phyloP scores from a whole-genome alignment of 202 grass and related monocot genomes.

The Miscanthus sacchariflorus region DNA sequence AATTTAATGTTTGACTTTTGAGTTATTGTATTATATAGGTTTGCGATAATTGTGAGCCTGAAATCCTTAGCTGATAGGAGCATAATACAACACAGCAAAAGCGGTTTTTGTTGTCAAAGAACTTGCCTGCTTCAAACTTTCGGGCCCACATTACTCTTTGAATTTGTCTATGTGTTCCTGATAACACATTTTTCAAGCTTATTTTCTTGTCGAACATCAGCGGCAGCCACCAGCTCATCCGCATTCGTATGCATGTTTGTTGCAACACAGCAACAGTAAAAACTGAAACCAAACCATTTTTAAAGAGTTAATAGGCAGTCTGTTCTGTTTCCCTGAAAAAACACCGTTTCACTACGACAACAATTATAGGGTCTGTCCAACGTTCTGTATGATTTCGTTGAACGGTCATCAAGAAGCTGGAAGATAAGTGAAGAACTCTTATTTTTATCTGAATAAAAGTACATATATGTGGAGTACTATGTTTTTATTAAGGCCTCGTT shows the following conservation, averaged over 20 bases:
- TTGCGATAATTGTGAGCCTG: not conserved
- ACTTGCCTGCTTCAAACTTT: not conserved
- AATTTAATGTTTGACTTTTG: conserved; percentile 35
- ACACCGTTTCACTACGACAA: not conserved
- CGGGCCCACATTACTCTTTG: not conserved
- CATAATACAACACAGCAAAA: not conserved
- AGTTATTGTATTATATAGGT: not conserved
- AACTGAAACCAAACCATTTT: not conserved
- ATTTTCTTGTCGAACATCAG: not conserved
- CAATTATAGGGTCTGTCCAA: too few species aligned
- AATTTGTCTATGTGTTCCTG: not conserved
- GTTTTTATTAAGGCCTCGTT: not conserved
- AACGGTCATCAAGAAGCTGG: not conserved
- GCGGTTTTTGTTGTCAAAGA: not conserved
- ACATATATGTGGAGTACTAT: not conserved
- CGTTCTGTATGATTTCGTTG: not conserved
- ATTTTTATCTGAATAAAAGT: not conserved
- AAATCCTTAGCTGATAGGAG: not conserved
- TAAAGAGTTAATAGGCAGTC: not conserved
- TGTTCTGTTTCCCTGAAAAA: not conserved
- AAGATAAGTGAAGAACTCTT: not conserved
- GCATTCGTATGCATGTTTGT: not conserved
- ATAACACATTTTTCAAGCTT: not conserved
- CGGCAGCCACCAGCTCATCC: not conserved
- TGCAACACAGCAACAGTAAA: too few species aligned